Conservation (phyloP, 116 monocot species). For the Zostera marina region DNA sequence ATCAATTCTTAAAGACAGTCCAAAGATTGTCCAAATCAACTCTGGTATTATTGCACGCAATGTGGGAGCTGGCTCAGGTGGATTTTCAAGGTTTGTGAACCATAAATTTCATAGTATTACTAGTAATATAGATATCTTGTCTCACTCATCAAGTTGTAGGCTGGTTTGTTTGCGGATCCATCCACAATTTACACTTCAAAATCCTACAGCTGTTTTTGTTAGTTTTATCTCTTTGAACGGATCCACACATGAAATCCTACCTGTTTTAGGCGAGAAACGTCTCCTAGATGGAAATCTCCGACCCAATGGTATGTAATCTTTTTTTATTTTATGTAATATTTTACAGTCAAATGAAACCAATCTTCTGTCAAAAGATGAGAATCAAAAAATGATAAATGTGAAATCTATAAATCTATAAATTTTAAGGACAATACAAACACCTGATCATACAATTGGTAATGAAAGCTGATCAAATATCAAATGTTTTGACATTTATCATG, state of each 20-base stretch:
- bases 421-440: too few species aligned
- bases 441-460: background rate
- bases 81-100: constrained; percentile 68
- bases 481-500: too few species aligned
- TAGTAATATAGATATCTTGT: background rate
- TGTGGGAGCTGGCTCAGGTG: constrained; percentile 96
- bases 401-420: too few species aligned
- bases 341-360: background rate
- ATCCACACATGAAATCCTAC: constrained; percentile 42
- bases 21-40: constrained; percentile 37
- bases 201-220: constrained; percentile 69
- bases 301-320: constrained; percentile 50
- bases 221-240: constrained; percentile 56
- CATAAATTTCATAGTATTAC: background rate
- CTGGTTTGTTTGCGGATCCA: constrained; percentile 82
- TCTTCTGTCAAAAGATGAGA: too few species aligned
- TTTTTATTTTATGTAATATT: background rate
- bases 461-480: too few species aligned
- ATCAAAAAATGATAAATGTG: too few species aligned
- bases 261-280: constrained; percentile 40
- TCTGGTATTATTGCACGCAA: constrained; percentile 54
- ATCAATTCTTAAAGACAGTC: constrained; percentile 48
- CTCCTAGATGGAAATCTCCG: constrained; percentile 54
- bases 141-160: constrained; percentile 19
- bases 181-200: constrained; percentile 63